Conservation (phyloP, 768 basidiomycete species). For the Pseudohyphozyma bogoriensis region DNA sequence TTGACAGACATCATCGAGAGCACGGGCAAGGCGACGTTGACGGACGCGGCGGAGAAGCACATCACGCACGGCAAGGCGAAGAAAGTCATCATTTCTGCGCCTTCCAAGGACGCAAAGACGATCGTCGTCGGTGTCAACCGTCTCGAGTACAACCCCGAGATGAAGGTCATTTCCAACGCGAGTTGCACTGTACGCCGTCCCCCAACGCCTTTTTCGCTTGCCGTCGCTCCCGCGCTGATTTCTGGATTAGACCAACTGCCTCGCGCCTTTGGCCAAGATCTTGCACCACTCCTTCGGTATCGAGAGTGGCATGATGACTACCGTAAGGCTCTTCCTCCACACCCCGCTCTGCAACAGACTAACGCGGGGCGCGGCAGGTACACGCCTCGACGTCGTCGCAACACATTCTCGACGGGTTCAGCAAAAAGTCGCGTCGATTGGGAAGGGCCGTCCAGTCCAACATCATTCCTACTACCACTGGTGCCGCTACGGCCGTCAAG, state of each 20-base stretch:
- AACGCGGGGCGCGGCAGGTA: conserved; percentile 7
- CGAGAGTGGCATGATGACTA: conserved; percentile 39
- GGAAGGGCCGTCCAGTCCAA: not conserved
- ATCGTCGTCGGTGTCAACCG: conserved; percentile 39
- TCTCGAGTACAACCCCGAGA: conserved; percentile 26
- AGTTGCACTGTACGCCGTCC: conserved; percentile 32
- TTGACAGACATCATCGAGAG: conserved; percentile 37
- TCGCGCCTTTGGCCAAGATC: conserved; percentile 38
- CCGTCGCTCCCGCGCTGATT: not conserved
- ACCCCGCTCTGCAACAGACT: not conserved
- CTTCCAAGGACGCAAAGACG: conserved; percentile 27
- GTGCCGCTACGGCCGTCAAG: conserved; percentile 37
- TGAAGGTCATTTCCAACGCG: conserved; percentile 37
- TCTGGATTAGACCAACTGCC: conserved; percentile 38
- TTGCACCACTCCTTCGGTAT: conserved; percentile 37
- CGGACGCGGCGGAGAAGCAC: conserved; percentile 33
- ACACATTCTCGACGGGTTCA: conserved; percentile 39
- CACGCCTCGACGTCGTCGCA: conserved; percentile 39
- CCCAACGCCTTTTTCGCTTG: not conserved
- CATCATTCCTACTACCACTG: conserved; percentile 23
- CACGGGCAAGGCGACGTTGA: conserved; percentile 37
- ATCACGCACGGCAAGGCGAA: conserved; percentile 32
- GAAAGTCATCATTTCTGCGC: conserved; percentile 40
- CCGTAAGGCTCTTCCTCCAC: conserved; percentile 5
- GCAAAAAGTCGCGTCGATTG: conserved; percentile 31